Conservation (phyloP, 352 stramenopile species). For the Phytophthora citrophthora region DNA sequence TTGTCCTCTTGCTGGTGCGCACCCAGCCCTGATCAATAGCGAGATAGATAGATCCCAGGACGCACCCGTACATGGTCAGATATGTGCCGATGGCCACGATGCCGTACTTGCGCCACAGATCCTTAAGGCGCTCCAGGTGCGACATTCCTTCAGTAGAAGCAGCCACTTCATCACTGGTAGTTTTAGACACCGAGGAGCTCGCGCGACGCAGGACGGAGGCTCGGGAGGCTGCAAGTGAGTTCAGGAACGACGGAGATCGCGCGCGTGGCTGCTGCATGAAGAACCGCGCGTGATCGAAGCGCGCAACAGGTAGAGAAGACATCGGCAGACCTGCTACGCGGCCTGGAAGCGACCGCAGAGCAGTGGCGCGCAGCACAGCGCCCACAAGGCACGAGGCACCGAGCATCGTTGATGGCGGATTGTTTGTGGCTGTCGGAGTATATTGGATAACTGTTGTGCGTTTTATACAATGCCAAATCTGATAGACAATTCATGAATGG, state of each 20-base stretch:
- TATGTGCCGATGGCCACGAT: slow-evolving; percentile 87
- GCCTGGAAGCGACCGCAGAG: neutral
- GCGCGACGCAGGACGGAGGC: slow-evolving; percentile 11
- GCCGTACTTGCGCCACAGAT: slow-evolving; percentile 87
- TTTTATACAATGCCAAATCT: neutral
- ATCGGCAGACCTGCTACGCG: neutral
- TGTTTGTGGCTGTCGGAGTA: slow-evolving; percentile 25
- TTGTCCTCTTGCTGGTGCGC: slow-evolving; percentile 50
- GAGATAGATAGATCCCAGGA: slow-evolving; percentile 83
- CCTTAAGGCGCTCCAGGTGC: slow-evolving; percentile 67
- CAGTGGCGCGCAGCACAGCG: neutral
- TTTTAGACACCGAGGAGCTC: slow-evolving; percentile 34
- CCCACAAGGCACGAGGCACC: slow-evolving; percentile 20
- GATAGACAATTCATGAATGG: neutral
- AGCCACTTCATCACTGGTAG: neutral
- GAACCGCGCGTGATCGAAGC: slow-evolving; percentile 5
- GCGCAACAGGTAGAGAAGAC: slow-evolving; percentile 1
- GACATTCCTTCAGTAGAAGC: slow-evolving; percentile 27
- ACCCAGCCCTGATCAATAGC: slow-evolving; percentile 85
- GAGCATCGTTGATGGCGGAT: slow-evolving; percentile 10
- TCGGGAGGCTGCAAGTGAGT: neutral
- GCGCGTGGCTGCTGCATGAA: slow-evolving; percentile 23
- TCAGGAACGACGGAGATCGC: slow-evolving; percentile 15
- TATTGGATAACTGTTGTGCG: neutral
- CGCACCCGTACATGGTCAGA: slow-evolving; percentile 75